phyloP scores from a whole-genome alignment of 768 basidiomycete species.

The Leucosporidium creatinivorum region DNA sequence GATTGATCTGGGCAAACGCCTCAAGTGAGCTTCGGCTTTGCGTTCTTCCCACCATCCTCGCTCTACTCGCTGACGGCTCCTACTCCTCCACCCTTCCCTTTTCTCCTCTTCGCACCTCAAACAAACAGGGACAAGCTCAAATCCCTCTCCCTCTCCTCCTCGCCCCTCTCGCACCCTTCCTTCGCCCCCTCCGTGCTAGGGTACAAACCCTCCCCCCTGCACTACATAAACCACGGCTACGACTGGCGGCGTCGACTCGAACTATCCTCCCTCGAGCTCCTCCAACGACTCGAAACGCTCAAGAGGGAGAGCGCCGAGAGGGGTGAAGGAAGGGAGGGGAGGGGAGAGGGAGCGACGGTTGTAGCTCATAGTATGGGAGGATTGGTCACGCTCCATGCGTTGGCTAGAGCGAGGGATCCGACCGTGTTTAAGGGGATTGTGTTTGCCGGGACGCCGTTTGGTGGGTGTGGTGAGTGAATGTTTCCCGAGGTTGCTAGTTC shows the following conservation, averaged over 20 bases:
- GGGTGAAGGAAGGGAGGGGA: conserved; percentile 15
- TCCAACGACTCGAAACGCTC: not conserved
- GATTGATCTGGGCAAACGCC: conserved; percentile 29
- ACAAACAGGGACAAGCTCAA: conserved; percentile 4
- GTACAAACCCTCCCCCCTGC: not conserved
- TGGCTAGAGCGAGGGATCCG: conserved; percentile 21
- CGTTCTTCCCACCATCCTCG: no score
- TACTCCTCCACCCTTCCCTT: no score
- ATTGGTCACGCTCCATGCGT: conserved; percentile 30
- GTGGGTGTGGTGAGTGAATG: not conserved
- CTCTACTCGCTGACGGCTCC: no score
- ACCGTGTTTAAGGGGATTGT: conserved; percentile 29
- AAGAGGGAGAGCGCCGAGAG: conserved; percentile 13
- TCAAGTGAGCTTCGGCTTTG: not conserved
- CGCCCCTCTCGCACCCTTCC: not conserved
- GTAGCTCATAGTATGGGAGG: conserved; percentile 34
- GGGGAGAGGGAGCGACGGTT: conserved; percentile 21
- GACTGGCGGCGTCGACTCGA: conserved; percentile 31
- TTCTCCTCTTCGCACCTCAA: no score
- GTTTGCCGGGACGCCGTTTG: conserved; percentile 29
- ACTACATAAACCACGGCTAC: conserved; percentile 31
- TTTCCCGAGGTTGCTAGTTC: no score
- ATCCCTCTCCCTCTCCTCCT: not conserved
- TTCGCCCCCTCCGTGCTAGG: not conserved
- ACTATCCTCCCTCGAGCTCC: conserved; percentile 10